Conservation (phyloP, 805 yeast species). For the Saturnispora ahearnii region DNA sequence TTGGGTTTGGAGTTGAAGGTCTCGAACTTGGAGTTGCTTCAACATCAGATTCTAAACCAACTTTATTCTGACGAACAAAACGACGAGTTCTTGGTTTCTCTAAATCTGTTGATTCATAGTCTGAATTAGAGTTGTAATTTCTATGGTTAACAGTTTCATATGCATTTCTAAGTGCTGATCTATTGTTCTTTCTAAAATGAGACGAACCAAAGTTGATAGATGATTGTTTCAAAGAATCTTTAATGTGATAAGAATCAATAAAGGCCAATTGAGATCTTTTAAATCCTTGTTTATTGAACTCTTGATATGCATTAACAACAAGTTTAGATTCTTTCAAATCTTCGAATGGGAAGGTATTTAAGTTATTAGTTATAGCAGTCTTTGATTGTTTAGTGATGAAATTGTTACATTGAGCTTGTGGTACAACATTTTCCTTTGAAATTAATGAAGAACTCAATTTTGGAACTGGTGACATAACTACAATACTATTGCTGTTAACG, state of each 20-base stretch:
- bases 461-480: conserved; percentile 2
- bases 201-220: conserved; percentile 5
- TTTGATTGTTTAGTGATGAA: not conserved
- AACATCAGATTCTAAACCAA: conserved; percentile 25
- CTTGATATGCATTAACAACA: conserved; percentile 44
- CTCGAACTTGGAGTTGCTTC: conserved; percentile 20
- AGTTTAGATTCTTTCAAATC: conserved; percentile 35
- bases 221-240: conserved; percentile 11
- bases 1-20: conserved; percentile 25
- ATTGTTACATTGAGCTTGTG: not conserved
- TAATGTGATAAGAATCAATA: conserved; percentile 40
- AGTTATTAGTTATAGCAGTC: not conserved
- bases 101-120: conserved; percentile 28
- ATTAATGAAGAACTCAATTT: conserved; percentile 5
- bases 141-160: conserved; percentile 5
- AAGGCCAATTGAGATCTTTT: conserved; percentile 43
- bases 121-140: conserved; percentile 23
- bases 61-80: conserved; percentile 27
- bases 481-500: not conserved
- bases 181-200: conserved; percentile 1
- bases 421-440: conserved; percentile 1
- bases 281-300: conserved; percentile 34
- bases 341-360: conserved; percentile 36
- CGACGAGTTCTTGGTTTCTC: conserved; percentile 57
- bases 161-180: conserved; percentile 4